Percentiles rank a stretch among this genome's conserved stretches.
Conservation (phyloP, 23 red algal genomes). For the Gracilaria domingensis region DNA sequence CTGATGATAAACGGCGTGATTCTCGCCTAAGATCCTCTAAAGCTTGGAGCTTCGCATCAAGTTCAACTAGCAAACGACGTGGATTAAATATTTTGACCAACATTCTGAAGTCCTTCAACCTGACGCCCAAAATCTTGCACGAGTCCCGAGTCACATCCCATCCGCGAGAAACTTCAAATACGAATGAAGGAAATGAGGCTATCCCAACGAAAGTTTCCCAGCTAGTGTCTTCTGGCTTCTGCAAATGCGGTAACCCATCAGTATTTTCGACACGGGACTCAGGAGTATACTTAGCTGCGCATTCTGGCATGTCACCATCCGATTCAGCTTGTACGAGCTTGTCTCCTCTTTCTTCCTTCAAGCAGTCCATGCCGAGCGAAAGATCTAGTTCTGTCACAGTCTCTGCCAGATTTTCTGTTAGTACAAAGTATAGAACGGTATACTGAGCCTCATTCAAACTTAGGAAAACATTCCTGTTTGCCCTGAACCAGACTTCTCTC, state of each 20-base stretch:
- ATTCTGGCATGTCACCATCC: too few species aligned
- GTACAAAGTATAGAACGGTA: conserved; percentile 85
- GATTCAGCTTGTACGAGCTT: not conserved
- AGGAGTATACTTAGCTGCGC: not conserved
- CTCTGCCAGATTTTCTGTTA: conserved; percentile 83
- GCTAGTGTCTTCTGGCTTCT: not conserved
- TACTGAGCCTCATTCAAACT: conserved; percentile 76
- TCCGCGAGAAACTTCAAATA: conserved; percentile 59
- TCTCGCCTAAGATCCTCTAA: conserved; percentile 45
- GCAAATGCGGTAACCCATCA: not conserved
- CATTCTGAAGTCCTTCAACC: conserved; percentile 10
- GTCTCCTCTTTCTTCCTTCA: not conserved
- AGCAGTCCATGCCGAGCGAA: conserved; percentile 8
- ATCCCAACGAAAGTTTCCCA: not conserved
- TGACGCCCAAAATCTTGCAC: conserved; percentile 54
- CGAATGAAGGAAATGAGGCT: conserved; percentile 29
- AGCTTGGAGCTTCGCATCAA: conserved; percentile 29
- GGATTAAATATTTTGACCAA: conserved; percentile 12
- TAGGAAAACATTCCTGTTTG: conserved; percentile 9
- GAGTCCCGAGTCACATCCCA: conserved; percentile 64
- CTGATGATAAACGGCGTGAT: not conserved
- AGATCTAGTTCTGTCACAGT: conserved; percentile 49
- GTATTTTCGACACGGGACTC: not conserved
- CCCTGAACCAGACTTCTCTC: conserved; percentile 18
- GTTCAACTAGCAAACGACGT: conserved; percentile 48